Evolutionary conservation across 1,139 yeast genomes (phyloP), one percentile per base, ranked within the genome.

Genomic region (Blastobotrys serpentis): DNA sequence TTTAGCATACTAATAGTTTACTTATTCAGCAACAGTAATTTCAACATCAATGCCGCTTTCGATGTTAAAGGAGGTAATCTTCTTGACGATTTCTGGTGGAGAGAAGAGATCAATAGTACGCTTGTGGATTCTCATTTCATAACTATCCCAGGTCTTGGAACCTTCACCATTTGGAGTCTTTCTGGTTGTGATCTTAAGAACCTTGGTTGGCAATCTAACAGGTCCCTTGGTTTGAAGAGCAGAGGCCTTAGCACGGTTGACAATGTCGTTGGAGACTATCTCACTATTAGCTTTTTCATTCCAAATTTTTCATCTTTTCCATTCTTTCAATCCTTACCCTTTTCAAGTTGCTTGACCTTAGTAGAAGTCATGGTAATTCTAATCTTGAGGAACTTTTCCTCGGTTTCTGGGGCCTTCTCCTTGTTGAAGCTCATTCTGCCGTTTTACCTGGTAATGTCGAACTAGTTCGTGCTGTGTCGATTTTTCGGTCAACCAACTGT

Each of bases 111-210:
- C 97, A 71, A 92, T 88, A 76, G 88, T 85, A 80, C 99, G 90
- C 94, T 94, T 94, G 96, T 94, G 98, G 82, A 94, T 89, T 85
- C 98, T 89, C 96, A 94, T 87, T 82, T 94, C 98, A 77, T 84
- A 94, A 69, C 95, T 79, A 76, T 94, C 99, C 97, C 97, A 94
- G 70, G 99, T 94, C 90, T 94, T 92, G 69, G 98, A 92, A 90
- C 99, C 99, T 82, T 94, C 98, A 90, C 99, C 99, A 77, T 94
- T 94, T 71, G 99, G 99, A 73, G 98, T 85, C 89, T 94, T 94
- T 87, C 99, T 90, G 86, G 99, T 92, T 80, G 96, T 83, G 80
- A 94, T 83, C 79, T 86, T 89, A 73, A 94, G 86, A 67, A 86
- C 95, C 86, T 90, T 94, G 78, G 98, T 94, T 80, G 99, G 99